Evolutionary conservation across 2,329 filamentous ascomycete genomes (phyloP).

Genomic region (Fusarium lateritium): DNA sequence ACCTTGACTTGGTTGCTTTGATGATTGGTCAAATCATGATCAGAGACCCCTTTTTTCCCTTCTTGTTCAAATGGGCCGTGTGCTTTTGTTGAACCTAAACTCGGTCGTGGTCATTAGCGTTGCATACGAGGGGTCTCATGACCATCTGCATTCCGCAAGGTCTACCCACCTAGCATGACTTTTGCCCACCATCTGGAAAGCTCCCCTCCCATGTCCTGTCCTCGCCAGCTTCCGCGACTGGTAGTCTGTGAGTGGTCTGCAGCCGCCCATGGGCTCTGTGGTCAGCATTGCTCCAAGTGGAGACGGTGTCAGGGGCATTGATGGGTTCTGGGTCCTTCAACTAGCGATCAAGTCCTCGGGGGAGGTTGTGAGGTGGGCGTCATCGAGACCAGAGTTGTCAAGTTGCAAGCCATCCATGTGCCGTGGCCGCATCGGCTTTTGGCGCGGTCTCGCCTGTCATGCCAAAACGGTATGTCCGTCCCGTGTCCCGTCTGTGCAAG

Average conservation of each 20-base stretch:
- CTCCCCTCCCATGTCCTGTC: conserved; percentile 34
- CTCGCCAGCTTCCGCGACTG: conserved; percentile 35
- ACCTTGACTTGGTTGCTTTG: conserved; percentile 8
- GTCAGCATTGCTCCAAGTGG: conserved; percentile 35
- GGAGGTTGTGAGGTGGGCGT: conserved; percentile 23
- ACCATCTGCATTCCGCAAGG: conserved; percentile 50
- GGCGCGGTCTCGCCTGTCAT: conserved; percentile 26
- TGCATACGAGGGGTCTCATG: conserved; percentile 51
- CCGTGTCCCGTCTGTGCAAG: conserved; percentile 11
- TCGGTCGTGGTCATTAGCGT: conserved; percentile 50
- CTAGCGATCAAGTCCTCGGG: conserved; percentile 25
- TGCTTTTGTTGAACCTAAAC: conserved; percentile 50
- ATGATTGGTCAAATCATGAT: conserved; percentile 42
- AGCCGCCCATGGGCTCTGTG: conserved; percentile 32
- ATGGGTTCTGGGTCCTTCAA: conserved; percentile 16
- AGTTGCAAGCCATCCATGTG: conserved; percentile 24
- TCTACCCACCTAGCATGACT: conserved; percentile 43
- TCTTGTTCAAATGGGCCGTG: conserved; percentile 48
- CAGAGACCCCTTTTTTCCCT: conserved; percentile 42
- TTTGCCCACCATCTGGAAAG: conserved; percentile 41
- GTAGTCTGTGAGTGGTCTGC: conserved; percentile 35
- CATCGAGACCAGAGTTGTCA: conserved; percentile 26
- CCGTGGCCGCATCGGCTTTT: conserved; percentile 39
- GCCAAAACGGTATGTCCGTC: conserved; percentile 32
- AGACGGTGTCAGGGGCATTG: conserved; percentile 34